Conservation (phyloP, 805 yeast species). For the Lipomyces spencermartinsiae region DNA sequence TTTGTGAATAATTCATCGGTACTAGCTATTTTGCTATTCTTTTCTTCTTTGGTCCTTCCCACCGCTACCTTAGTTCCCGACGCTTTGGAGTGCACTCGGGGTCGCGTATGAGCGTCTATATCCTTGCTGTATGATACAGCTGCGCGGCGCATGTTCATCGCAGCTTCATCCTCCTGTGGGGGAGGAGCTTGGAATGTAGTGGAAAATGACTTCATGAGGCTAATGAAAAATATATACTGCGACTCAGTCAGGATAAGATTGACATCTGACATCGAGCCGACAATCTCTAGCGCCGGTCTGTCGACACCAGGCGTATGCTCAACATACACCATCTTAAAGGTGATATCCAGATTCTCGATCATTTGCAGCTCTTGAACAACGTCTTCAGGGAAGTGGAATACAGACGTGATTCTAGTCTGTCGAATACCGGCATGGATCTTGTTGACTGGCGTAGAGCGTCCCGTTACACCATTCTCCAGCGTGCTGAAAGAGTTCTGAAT, state of each 20-base stretch:
- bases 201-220: conserved; percentile 37
- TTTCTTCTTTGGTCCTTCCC: conserved; percentile 12
- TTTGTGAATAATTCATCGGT: conserved; percentile 34
- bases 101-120: conserved; percentile 1
- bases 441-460: conserved; percentile 52
- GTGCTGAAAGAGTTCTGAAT: conserved; percentile 64
- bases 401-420: conserved; percentile 71
- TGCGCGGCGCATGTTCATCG: conserved; percentile 11
- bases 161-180: conserved; percentile 29
- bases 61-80: neutral
- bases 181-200: conserved; percentile 34
- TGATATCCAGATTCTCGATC: conserved; percentile 63
- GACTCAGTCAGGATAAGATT: conserved; percentile 39
- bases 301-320: conserved; percentile 40
- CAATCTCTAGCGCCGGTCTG: conserved; percentile 39
- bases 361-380: conserved; percentile 64
- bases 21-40: neutral
- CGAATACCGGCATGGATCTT: conserved; percentile 71
- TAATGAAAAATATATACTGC: conserved; percentile 39
- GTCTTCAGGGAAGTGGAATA: conserved; percentile 56
- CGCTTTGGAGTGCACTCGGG: conserved; percentile 26
- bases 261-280: conserved; percentile 41
- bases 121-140: conserved; percentile 11
- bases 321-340: conserved; percentile 49
- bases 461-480: conserved; percentile 40